A percentile compares a stretch with the other conserved stretches of the same genome.
These are phyloP conservation scores for Larix kaempferi DNA, from an alignment of 75 land plant genomes.

Conservation along the genomic window DNA sequence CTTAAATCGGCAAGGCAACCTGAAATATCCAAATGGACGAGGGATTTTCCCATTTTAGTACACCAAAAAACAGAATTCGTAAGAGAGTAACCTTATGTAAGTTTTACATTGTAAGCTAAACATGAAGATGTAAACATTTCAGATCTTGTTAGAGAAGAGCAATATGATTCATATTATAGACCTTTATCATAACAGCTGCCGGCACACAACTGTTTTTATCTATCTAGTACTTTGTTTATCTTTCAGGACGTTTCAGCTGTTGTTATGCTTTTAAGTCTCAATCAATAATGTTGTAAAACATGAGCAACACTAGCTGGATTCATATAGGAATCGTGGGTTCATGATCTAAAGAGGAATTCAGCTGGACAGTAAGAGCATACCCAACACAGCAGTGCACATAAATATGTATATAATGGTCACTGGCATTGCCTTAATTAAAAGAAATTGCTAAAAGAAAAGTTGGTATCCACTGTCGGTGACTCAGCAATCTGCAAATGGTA, in stretches of 20 bases:
- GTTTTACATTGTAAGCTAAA: too few relatives aligned
- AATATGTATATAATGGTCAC: too few relatives aligned
- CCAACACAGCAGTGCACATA: too few relatives aligned
- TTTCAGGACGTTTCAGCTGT: background rate
- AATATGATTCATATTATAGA: background rate
- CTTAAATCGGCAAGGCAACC: background rate
- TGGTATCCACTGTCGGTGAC: too few relatives aligned
- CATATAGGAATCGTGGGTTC: background rate
- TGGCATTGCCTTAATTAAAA: too few relatives aligned
- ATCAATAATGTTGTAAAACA: background rate
- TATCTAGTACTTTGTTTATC: background rate
- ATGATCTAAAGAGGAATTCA: background rate
- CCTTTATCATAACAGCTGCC: slow-evolving; percentile 1
- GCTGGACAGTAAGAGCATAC: background rate
- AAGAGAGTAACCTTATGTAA: too few relatives aligned
- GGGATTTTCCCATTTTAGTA: background rate
- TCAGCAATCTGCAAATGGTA: too few relatives aligned
- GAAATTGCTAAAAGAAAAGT: too few relatives aligned
- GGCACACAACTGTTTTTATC: background rate
- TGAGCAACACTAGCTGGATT: background rate
- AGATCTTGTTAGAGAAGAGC: background rate
- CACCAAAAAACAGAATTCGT: background rate
- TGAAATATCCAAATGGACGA: background rate
- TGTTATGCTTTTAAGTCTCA: background rate
- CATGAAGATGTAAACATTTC: background rate